Evolutionary conservation across 2,329 filamentous ascomycete genomes (phyloP), one percentile per base, ranked within the genome.

Genomic region (Spiromastix sp.): DNA sequence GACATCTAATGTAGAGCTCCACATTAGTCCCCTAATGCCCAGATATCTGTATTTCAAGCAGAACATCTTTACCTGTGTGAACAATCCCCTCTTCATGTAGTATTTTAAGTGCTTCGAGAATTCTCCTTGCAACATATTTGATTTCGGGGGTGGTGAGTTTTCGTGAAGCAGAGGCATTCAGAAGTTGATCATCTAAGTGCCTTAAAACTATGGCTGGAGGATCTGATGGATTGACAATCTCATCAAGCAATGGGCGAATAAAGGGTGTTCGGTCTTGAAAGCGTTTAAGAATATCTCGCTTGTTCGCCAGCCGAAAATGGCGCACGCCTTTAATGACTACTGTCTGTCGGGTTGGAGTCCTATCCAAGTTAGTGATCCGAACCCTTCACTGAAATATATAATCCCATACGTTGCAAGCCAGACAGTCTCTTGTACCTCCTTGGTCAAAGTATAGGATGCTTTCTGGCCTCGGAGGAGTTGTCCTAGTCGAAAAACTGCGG

Each of bases 121-220:
- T 25, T 26, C 34, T 30, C 16, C 35, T 43, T 16, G 34, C 38
- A 29, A 43, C 34, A 36, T 43, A 38, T 40, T 26, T 45, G 19
- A 43, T 39, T 36, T 46, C 37, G 13, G 5, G 39, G 15, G 12
- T 15, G 21, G 5, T 42, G 22, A 44, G 42, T 19, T 30, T 38
- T 29, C 32, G 34, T 3, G 24, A 24, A 18, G 29, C 26, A 17
- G 40, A 41, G 30, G 38, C 30, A 9, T 24, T 31, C 5, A 24
- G 24, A 9, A 45, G 15, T 34, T 45, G 30, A 38, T 41, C 36
- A n/a, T 45, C 42, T 11, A 47, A 39, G 35, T 45, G 33, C 17
- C 41, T 43, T 30, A 45, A 28, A 7, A 44, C 31, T 18, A 47
- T 41, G n/a, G 39, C 32, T 22, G 40, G 28, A 10, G 32, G 41